Evolutionary conservation across 169 alveolate genomes (phyloP).

Genomic region (Plasmodium vinckei): DNA sequence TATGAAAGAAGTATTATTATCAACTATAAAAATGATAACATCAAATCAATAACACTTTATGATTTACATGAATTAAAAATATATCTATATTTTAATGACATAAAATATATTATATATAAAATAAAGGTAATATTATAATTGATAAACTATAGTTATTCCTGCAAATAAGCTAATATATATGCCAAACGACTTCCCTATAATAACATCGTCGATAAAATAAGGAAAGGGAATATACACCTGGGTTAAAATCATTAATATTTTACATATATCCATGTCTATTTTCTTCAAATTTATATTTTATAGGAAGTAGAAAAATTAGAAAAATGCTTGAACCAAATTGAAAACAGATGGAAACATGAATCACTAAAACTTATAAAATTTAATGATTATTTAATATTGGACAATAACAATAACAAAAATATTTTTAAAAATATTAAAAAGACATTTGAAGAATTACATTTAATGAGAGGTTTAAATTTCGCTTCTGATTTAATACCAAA

Average conservation of each 20-base stretch:
- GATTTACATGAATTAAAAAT: conserved; percentile 59
- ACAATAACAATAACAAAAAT: conserved; percentile 36
- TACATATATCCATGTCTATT: conserved; percentile 1
- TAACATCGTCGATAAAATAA: no score
- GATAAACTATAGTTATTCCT: neutral
- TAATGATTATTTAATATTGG: conserved; percentile 45
- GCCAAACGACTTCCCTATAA: neutral
- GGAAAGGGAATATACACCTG: no score
- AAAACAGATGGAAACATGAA: conserved; percentile 67
- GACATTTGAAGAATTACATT: conserved; percentile 59
- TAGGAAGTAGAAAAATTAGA: conserved; percentile 75
- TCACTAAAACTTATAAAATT: conserved; percentile 58
- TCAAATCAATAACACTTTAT: conserved; percentile 63
- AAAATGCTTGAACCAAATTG: conserved; percentile 51
- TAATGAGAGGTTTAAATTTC: conserved; percentile 61
- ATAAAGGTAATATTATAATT: conserved; percentile 38
- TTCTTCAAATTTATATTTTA: neutral
- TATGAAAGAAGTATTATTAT: conserved; percentile 50
- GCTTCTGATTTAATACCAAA: conserved; percentile 71
- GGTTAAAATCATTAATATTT: no score
- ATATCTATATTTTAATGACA: conserved; percentile 50
- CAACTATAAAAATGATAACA: conserved; percentile 55
- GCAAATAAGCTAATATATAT: neutral
- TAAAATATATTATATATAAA: conserved; percentile 70
- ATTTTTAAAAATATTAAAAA: conserved; percentile 65